A percentile compares a stretch with the other conserved stretches of the same genome.
Conservation (phyloP, 192 early-diverging fungal genomes). For the Funneliformis geosporum region DNA sequence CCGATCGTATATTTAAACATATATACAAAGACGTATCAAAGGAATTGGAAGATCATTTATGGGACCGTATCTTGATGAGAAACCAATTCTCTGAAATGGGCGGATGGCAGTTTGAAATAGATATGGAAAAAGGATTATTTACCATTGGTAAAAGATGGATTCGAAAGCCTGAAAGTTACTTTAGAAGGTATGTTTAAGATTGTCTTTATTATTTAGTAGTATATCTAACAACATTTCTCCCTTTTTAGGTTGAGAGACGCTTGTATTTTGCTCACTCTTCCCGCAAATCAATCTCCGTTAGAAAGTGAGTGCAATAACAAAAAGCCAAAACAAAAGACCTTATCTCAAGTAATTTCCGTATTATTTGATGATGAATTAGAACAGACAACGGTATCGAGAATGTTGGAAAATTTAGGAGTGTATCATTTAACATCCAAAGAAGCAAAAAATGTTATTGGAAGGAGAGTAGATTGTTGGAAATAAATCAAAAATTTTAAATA, state of each 20-base stretch:
- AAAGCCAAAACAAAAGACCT: slow-evolving; percentile 30
- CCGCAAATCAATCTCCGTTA: slow-evolving; percentile 31
- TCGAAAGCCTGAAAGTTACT: slow-evolving; percentile 56
- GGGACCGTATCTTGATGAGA: slow-evolving; percentile 53
- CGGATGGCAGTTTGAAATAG: slow-evolving; percentile 46
- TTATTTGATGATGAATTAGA: slow-evolving; percentile 43
- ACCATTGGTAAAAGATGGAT: slow-evolving; percentile 45
- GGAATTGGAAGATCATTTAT: slow-evolving; percentile 56
- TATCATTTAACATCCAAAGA: slow-evolving; percentile 35
- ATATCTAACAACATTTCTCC: not conserved
- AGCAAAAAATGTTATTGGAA: slow-evolving; percentile 40
- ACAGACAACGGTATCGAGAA: slow-evolving; percentile 2
- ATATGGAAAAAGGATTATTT: slow-evolving; percentile 52
- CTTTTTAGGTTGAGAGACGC: slow-evolving; percentile 42
- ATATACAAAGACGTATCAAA: slow-evolving; percentile 44
- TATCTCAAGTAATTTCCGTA: slow-evolving; percentile 43
- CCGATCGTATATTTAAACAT: slow-evolving; percentile 38
- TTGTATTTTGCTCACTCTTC: slow-evolving; percentile 41
- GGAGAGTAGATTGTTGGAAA: slow-evolving; percentile 45
- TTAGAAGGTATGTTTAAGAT: slow-evolving; percentile 38
- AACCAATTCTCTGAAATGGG: slow-evolving; percentile 57
- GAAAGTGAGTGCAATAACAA: not conserved
- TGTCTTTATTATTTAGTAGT: not conserved
- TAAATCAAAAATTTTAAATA: slow-evolving; percentile 12
- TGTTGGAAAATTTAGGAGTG: slow-evolving; percentile 44